Evolutionary conservation across 345 rosid genomes (phyloP), one percentile per base, ranked within the genome.

Genomic region (Gossypium turneri): DNA sequence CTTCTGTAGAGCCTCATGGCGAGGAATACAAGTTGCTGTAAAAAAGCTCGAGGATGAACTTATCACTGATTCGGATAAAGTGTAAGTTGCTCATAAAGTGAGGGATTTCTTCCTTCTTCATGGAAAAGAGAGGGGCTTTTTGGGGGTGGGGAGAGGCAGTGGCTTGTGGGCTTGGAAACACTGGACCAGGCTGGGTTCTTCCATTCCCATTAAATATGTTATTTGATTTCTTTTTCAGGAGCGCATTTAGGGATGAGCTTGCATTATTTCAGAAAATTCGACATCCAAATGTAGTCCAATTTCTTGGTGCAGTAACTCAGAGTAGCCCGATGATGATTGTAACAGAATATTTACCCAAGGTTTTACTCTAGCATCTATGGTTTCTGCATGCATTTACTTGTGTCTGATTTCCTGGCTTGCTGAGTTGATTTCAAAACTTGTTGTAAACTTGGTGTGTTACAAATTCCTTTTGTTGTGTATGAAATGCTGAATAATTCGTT

Each of bases 281-380:
- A 11, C 99, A 95, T 84, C 99, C 97, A 72, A 93, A 95, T 81
- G 96, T 93, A 3, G 96, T 95, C 20, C 99, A 95, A 81, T 95
- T 95, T 83, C 88, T 95, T 77, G 97, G 99, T 75, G 98, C 99
- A 68, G 96, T 95, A 74, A 94, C 98, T 20, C 99, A 91, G 77
- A 95, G 86, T 83, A 92, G 90, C 75, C 98, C 99, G 51, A 90
- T 95, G 99, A 95, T 95, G 98, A 95, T 92, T 79, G 98, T 95
- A 62, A 95, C 91, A 16, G 99, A 92, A 79, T 92, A 91, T 80
- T 78, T 95, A 73, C 96, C 91, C 12, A 90, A 92, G 97, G 98
- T 94, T 59, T 73, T 48, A 62, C 58, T 65, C 44, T 70, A 43
- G 57, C 59, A 16, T 61, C 75, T 22, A 22, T 45, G 70, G 34